These are phyloP conservation scores for Pseudopithomyces maydicus DNA, from an alignment of 2,329 filamentous ascomycete species.

Conservation along the genomic window DNA sequence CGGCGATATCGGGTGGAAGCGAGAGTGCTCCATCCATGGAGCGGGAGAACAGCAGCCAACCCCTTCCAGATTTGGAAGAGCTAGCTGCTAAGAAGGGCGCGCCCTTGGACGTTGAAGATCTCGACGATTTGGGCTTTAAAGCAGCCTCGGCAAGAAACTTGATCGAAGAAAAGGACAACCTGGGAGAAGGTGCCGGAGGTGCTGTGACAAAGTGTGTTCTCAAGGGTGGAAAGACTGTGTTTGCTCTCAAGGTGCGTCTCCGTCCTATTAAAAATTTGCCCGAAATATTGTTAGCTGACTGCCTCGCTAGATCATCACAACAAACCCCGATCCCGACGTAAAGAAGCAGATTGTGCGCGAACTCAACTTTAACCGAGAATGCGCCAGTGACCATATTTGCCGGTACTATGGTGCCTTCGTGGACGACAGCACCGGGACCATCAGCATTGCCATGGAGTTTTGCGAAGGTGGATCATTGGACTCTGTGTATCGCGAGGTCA, in stretches of 20 bases:
- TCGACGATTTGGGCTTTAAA: constrained; percentile 94
- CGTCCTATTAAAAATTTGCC: neutral
- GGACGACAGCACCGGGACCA: constrained; percentile 93
- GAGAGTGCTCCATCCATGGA: constrained; percentile 77
- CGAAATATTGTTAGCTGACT: constrained; percentile 14
- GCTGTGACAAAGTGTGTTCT: constrained; percentile 91
- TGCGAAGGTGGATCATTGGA: constrained; percentile 96
- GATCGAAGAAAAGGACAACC: constrained; percentile 83
- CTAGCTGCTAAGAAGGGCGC: constrained; percentile 81
- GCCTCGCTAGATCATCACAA: constrained; percentile 78
- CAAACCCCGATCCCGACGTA: constrained; percentile 94
- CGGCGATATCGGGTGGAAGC: constrained; percentile 77
- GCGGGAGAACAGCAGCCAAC: constrained; percentile 77
- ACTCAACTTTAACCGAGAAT: constrained; percentile 96
- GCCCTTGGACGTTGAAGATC: constrained; percentile 86
- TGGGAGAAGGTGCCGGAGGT: constrained; percentile 94
- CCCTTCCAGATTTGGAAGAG: constrained; percentile 79
- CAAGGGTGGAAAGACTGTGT: constrained; percentile 89
- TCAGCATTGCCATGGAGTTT: constrained; percentile 99
- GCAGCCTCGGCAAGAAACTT: constrained; percentile 88
- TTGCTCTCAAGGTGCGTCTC: constrained; percentile 82
- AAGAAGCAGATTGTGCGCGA: constrained; percentile 98
- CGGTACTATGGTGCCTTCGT: constrained; percentile 97
- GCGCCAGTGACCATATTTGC: constrained; percentile 94
- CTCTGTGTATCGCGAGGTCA: constrained; percentile 96